phyloP scores from a whole-genome alignment of 2,329 filamentous ascomycete genomes.

The Fusarium sp. region DNA sequence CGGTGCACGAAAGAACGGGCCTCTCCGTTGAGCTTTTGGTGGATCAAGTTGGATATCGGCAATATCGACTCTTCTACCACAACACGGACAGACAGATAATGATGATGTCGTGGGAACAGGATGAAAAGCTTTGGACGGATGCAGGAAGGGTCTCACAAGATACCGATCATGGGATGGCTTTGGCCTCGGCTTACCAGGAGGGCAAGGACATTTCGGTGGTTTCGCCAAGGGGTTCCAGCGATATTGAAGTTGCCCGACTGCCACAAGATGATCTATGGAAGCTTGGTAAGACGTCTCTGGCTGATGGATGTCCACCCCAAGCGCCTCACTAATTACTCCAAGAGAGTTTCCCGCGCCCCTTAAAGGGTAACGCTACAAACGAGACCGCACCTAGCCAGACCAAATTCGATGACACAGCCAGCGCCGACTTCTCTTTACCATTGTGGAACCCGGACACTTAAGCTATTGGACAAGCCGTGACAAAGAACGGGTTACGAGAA shows the following conservation, averaged over 20 bases:
- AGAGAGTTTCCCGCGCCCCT: not conserved
- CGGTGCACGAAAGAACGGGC: not conserved
- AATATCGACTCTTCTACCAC: not conserved
- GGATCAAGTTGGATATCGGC: not conserved
- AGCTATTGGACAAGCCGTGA: not conserved
- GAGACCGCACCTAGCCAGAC: not conserved
- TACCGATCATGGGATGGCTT: not conserved
- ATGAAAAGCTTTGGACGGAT: not conserved
- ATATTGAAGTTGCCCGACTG: not conserved
- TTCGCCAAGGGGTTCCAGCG: not conserved
- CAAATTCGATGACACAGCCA: not conserved
- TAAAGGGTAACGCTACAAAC: not conserved
- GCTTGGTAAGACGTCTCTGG: not conserved
- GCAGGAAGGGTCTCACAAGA: not conserved
- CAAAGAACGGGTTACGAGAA: not conserved
- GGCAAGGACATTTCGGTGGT: not conserved
- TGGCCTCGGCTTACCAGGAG: not conserved
- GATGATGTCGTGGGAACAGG: not conserved
- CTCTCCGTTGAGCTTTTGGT: not conserved
- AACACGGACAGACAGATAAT: not conserved
- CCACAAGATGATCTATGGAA: not conserved
- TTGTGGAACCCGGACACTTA: not conserved
- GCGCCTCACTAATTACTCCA: not conserved
- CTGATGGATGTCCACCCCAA: fast-evolving
- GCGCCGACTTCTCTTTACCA: not conserved